Conservation (phyloP, 345 rosid species). For the Corchorus olitorius region DNA sequence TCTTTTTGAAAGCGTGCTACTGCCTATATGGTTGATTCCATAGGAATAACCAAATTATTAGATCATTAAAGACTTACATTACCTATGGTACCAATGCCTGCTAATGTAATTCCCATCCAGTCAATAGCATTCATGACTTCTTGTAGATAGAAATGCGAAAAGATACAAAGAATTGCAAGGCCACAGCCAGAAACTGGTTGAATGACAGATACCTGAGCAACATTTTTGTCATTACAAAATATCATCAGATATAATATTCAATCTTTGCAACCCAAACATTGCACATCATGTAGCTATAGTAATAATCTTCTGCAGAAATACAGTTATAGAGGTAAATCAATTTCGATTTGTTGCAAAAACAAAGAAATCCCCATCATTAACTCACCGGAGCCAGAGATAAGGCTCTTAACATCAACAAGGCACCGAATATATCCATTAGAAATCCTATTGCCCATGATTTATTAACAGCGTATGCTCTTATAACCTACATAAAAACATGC, state of each 20-base stretch:
- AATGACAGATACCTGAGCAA: slow-evolving; percentile 83
- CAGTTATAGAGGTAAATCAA: background rate
- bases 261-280: background rate
- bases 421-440: slow-evolving; percentile 91
- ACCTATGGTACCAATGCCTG: slow-evolving; percentile 98
- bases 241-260: background rate
- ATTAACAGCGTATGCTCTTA: slow-evolving; percentile 38
- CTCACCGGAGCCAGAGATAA: slow-evolving; percentile 92
- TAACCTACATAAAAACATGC: slow-evolving; percentile 10
- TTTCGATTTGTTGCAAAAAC: background rate
- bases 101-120: slow-evolving; percentile 93
- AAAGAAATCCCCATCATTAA: slow-evolving; percentile 9
- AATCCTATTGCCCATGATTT: slow-evolving; percentile 83
- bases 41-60: background rate
- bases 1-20: background rate
- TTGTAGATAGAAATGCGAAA: slow-evolving; percentile 92
- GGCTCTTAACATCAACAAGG: slow-evolving; percentile 88
- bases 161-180: slow-evolving; percentile 86
- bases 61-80: slow-evolving; percentile 31
- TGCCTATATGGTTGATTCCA: background rate
- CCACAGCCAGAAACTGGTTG: slow-evolving; percentile 99
- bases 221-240: slow-evolving; percentile 16
- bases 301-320: background rate
- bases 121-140: slow-evolving; percentile 92
- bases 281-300: slow-evolving; percentile 6